phyloP scores from a whole-genome alignment of 208 protist species.

The Acanthamoeba lenticulata region DNA sequence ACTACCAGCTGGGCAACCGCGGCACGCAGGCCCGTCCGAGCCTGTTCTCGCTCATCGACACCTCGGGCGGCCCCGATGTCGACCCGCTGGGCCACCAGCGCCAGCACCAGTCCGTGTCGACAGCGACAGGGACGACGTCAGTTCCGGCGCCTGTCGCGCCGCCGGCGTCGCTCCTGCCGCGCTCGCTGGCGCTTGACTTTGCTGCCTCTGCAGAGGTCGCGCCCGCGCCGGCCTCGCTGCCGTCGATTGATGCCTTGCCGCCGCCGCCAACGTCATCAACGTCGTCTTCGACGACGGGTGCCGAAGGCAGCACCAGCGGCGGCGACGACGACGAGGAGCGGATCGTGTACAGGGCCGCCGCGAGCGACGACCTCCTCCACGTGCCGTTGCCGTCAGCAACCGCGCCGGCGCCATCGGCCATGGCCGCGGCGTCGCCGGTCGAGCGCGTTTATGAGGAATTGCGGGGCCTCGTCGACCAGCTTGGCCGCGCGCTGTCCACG shows the following conservation, averaged over 20 bases:
- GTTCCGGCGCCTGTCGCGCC: neutral
- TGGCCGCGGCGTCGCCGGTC: neutral
- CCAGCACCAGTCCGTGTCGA: too few species aligned
- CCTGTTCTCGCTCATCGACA: constrained; percentile 41
- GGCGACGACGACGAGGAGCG: neutral
- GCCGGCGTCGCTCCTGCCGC: neutral
- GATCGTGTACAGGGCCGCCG: neutral
- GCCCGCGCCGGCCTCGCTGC: too few species aligned
- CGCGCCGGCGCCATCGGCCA: neutral
- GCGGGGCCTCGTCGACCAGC: neutral
- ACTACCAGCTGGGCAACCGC: constrained; percentile 26
- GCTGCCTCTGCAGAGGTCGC: neutral
- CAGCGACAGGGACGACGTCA: too few species aligned
- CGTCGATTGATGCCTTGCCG: neutral
- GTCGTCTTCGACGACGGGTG: neutral
- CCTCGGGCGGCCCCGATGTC: neutral
- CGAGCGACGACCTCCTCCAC: neutral
- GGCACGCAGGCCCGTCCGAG: neutral
- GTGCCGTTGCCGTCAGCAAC: neutral
- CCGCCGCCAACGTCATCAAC: neutral
- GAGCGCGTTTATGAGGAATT: neutral
- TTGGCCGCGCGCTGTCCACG: neutral
- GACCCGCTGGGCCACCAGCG: neutral
- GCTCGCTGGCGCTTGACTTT: neutral
- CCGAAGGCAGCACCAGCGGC: too few species aligned